Conservation (phyloP, 805 yeast genomes). For the Ogataea naganishii region DNA sequence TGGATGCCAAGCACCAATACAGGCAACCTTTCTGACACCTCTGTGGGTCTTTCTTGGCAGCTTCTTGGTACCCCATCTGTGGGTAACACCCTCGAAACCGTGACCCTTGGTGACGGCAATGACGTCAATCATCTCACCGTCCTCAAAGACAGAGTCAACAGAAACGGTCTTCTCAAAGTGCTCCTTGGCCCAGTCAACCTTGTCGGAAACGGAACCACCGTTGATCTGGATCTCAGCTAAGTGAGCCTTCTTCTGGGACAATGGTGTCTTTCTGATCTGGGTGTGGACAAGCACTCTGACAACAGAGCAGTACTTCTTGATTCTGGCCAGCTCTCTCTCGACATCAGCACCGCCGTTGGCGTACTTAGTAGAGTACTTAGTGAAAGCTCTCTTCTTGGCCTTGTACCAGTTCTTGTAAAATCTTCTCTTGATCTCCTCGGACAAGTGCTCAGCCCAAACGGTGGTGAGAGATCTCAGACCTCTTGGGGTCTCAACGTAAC, state of each 20-base stretch:
- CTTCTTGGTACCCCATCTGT: conserved; percentile 99
- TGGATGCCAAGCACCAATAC: conserved; percentile 99
- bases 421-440: conserved; percentile 99
- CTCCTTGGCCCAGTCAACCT: conserved; percentile 97
- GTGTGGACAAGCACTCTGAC: conserved; percentile 99
- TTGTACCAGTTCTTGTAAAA: conserved; percentile 99
- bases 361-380: conserved; percentile 99
- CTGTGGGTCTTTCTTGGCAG: conserved; percentile 99
- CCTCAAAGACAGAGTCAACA: conserved; percentile 94
- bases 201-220: conserved; percentile 98
- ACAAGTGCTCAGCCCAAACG: conserved; percentile 99
- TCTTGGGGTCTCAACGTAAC: conserved; percentile 99
- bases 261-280: conserved; percentile 98
- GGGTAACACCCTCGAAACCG: conserved; percentile 99
- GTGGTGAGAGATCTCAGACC: conserved; percentile 99
- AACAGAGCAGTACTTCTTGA: conserved; percentile 95
- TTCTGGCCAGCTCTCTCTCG: conserved; percentile 96
- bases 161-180: conserved; percentile 98
- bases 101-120: conserved; percentile 99
- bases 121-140: conserved; percentile 97
- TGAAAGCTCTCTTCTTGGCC: conserved; percentile 99
- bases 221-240: conserved; percentile 98
- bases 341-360: conserved; percentile 82
- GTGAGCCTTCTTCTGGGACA: conserved; percentile 99
- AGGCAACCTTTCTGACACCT: conserved; percentile 99